Base-by-base conservation (phyloP, 2,329 filamentous ascomycete genomes). In the Curvularia verruculosa region DNA sequence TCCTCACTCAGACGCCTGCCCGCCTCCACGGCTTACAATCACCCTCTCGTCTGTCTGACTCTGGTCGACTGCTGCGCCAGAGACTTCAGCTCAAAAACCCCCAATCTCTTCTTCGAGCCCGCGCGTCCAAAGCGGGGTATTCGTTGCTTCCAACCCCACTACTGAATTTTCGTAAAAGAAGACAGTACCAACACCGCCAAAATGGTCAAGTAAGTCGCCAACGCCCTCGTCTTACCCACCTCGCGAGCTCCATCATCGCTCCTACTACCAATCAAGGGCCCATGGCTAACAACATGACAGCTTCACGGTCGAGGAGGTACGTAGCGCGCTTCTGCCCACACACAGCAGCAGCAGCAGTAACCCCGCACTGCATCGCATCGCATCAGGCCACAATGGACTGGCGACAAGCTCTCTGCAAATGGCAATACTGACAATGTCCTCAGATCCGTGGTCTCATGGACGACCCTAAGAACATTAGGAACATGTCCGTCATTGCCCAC, bases 401-500 rank as follows among this genome's bases (percentile, higher is more conserved):
- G 51, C 24, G 54, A 24, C 18, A 49, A 26, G 23, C 19, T 34
- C 31, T 41, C 48, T n/a, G n/a, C n/a, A 39, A 44, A 57, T 59
- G 49, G 31, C 15, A n/a, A 65, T 60, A 50, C 75, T 76, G 63
- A 77, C 71, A 61, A 60, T 55, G 50, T 58, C 43, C 43, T 51
- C 58, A 92, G 87, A 90, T 92, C 81, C 88, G 89, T 81, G 72
- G 63, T 75, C 82, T 90, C 79, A 91, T 90, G 89, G 89, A 92
- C 87, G 88, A 89, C 83, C 88, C 90, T 67, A 80, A 81, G 76
- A 88, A 88, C 81, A 87, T 89, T 81, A 84, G 87, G 78, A 98
- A 98, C 89, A 98, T 97, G 94, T 97, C 92, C 85, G 95, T 99
- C 82, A 98, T 98, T 92, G 95, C 95, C 82, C 95, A 99, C 86